Percentiles rank a stretch among this genome's conserved stretches.
These are phyloP conservation scores for Austroboletus niveus DNA, from an alignment of 1,284 basidiomycete genomes.

Conservation along the genomic window DNA sequence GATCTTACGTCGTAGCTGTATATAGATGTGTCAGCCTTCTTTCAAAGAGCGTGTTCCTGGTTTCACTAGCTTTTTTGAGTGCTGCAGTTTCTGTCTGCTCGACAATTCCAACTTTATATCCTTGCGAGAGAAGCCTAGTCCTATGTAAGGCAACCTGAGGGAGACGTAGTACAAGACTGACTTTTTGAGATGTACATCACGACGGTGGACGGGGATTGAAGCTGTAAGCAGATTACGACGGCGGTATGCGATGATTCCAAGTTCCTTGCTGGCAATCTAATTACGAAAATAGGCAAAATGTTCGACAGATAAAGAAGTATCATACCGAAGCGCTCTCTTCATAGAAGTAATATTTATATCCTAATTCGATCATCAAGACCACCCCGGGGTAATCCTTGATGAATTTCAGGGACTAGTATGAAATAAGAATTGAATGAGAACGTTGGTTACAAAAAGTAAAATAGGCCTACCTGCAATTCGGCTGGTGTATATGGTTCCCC, in stretches of 20 bases:
- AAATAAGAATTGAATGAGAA: background rate
- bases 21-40: slow-evolving; percentile 82
- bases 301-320: background rate
- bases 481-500: slow-evolving; percentile 80
- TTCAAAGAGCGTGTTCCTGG: slow-evolving; percentile 78
- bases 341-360: slow-evolving; percentile 88
- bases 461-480: slow-evolving; percentile 67
- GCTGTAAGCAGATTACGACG: slow-evolving; percentile 83
- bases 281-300: slow-evolving; percentile 15
- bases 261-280: slow-evolving; percentile 74
- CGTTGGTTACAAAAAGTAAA: background rate
- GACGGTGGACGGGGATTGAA: slow-evolving; percentile 79
- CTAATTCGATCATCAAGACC: slow-evolving; percentile 83
- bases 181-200: slow-evolving; percentile 89
- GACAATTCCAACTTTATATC: slow-evolving; percentile 89
- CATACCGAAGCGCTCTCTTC: slow-evolving; percentile 79
- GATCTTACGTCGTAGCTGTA: slow-evolving; percentile 81
- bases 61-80: slow-evolving; percentile 88
- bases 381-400: slow-evolving; percentile 75
- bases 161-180: slow-evolving; percentile 31
- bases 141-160: background rate
- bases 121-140: slow-evolving; percentile 76
- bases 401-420: slow-evolving; percentile 44
- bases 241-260: slow-evolving; percentile 79
- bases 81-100: slow-evolving; percentile 95